phyloP scores from a whole-genome alignment of 208 protist genomes.

The Histomonas meleagridis region DNA sequence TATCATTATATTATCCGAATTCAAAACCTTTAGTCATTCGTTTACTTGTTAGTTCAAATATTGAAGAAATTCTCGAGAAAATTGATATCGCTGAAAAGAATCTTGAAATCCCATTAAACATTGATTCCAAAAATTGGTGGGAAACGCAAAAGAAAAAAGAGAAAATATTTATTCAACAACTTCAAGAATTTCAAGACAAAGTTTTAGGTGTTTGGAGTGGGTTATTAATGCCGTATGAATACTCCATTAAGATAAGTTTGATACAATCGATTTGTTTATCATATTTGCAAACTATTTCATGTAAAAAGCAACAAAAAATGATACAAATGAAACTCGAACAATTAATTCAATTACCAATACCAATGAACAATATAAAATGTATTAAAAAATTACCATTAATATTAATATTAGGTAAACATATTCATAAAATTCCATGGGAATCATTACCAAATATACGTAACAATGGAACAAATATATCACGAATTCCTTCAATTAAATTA shows the following conservation, averaged over 20 bases:
- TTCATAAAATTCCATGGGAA: constrained; percentile 16
- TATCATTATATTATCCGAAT: not conserved
- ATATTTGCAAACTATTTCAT: too few species aligned
- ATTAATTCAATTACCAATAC: too few species aligned
- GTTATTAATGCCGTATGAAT: not conserved
- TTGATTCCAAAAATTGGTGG: not conserved
- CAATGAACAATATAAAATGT: too few species aligned
- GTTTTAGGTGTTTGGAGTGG: not conserved
- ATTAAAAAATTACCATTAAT: not conserved
- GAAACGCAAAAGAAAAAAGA: not conserved
- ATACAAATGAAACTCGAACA: too few species aligned
- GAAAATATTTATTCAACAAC: not conserved
- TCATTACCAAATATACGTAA: not conserved
- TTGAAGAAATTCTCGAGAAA: not conserved
- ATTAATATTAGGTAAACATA: not conserved
- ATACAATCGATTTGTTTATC: too few species aligned
- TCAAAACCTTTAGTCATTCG: not conserved
- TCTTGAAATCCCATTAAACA: not conserved
- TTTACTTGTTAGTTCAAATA: not conserved
- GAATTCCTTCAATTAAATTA: not conserved
- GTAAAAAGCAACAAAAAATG: too few species aligned
- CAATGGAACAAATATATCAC: not conserved
- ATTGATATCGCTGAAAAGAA: not conserved
- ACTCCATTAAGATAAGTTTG: not conserved
- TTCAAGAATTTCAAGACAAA: not conserved